Evolutionary conservation across 306 rosid species (phyloP).

Genomic region (Betula pendula): DNA sequence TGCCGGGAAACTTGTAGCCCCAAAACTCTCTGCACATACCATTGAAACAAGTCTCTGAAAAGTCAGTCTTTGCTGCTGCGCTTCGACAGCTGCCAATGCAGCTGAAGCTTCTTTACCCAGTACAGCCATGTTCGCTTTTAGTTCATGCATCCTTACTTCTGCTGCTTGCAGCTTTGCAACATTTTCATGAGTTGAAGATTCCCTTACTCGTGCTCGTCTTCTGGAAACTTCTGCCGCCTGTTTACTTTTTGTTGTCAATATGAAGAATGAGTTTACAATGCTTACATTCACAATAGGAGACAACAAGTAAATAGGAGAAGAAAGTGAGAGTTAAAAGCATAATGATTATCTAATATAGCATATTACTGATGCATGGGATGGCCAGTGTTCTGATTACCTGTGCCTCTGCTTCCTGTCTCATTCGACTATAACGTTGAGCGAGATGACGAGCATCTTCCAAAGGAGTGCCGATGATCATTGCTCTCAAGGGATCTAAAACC

Average conservation of each 20-base stretch:
- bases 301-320: background rate
- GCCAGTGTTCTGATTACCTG: slow-evolving; percentile 42
- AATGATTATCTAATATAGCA: slow-evolving; percentile 2
- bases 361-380: slow-evolving; percentile 3
- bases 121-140: slow-evolving; percentile 88
- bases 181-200: slow-evolving; percentile 70
- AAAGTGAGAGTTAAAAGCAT: slow-evolving; percentile 3
- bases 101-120: slow-evolving; percentile 94
- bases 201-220: slow-evolving; percentile 81
- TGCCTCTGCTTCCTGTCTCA: slow-evolving; percentile 96
- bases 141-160: slow-evolving; percentile 83
- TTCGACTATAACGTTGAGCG: slow-evolving; percentile 92
- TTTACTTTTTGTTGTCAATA: slow-evolving; percentile 36
- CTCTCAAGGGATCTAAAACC: slow-evolving; percentile 95
- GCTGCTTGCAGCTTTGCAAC: slow-evolving; percentile 90
- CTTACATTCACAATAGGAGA: slow-evolving; percentile 9
- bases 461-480: slow-evolving; percentile 82
- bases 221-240: slow-evolving; percentile 78
- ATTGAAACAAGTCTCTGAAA: slow-evolving; percentile 98
- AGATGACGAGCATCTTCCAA: slow-evolving; percentile 99
- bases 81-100: slow-evolving; percentile 92
- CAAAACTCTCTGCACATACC: slow-evolving; percentile 52
- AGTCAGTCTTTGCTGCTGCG: slow-evolving; percentile 93
- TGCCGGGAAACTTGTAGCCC: slow-evolving; percentile 6
- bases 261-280: slow-evolving; percentile 21